Evolutionary conservation across 192 early-diverging fungal species (phyloP), one percentile per base, ranked within the genome.

Genomic region (Umbelopsis sp.): DNA sequence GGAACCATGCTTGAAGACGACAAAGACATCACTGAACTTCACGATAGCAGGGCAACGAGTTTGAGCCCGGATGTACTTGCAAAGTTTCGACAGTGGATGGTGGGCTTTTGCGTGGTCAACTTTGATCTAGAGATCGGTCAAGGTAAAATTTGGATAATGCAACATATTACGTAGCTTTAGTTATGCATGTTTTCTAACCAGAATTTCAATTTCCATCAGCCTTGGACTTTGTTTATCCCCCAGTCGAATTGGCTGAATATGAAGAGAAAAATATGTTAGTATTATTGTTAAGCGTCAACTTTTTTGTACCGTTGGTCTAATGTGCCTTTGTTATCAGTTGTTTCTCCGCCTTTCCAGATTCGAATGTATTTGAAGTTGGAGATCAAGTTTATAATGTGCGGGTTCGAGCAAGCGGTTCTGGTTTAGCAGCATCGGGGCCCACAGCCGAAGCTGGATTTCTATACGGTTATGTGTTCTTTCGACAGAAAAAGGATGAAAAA

Each of bases 391-490:
- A 86, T 80, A 91, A 87, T 53, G 90, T 91, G 72, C 84, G 90
- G 53, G 82, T 90, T 49, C 86, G 89, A 66, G 86, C 89, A 6
- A 85, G 85, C 27, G 79, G 76, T 8, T 84, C 82, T 35, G 75
- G 81, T 68, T 74, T 84, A 47, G 81, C 83, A 37, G 78, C 80
- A 18, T 85, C 86, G 66, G 85, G 84, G 7, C 85, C 85, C 15
- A 85, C 85, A 5, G 77, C 83, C 13, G 80, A 85, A 66, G 81
- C 87, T 46, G 82, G 84, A 22, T 89, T 89, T 61, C 66, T 87
- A 13, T 94, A 98, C 79, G 95, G 93, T 33, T 95, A 97, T 82
- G 95, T 95, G 12, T 97, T 96, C 73, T 98, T 98, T 73, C 84
- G 95, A 25, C 95, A 98, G 76, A 90, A 94, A 77, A 87, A 89